Evolutionary conservation across 2,329 filamentous ascomycete species (phyloP).

Genomic region (Colletotrichum sojae): DNA sequence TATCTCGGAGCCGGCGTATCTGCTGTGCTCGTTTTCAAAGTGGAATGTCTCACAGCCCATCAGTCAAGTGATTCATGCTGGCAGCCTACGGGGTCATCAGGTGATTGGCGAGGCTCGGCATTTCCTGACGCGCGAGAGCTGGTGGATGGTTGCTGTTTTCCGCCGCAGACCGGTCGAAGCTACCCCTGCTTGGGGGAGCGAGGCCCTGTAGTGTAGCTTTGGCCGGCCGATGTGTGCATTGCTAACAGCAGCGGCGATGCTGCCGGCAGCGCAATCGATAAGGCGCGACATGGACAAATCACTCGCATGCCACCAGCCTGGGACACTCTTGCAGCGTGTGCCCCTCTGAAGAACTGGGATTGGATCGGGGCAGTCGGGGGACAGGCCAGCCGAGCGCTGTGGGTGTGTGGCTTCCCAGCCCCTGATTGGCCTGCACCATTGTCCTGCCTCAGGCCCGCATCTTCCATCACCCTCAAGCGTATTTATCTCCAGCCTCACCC

Average conservation of each 20-base stretch:
- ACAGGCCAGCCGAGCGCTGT: slow-evolving; percentile 17
- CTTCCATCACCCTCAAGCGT: slow-evolving; percentile 41
- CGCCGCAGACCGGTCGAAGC: slow-evolving; percentile 20
- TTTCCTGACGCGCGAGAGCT: slow-evolving; percentile 24
- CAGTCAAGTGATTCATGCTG: slow-evolving; percentile 42
- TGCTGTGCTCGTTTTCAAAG: slow-evolving; percentile 24
- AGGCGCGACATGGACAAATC: slow-evolving; percentile 13
- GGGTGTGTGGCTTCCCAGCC: slow-evolving; percentile 31
- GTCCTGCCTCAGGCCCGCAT: slow-evolving; percentile 39
- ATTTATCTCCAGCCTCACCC: slow-evolving; percentile 55
- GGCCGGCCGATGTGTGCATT: slow-evolving; percentile 4
- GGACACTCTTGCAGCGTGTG: slow-evolving; percentile 32
- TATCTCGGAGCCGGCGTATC: slow-evolving; percentile 23
- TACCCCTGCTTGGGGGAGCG: slow-evolving; percentile 18
- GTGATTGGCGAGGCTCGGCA: slow-evolving; percentile 41
- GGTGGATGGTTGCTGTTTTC: slow-evolving; percentile 20
- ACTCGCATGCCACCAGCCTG: slow-evolving; percentile 11
- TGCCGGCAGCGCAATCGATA: slow-evolving; percentile 12
- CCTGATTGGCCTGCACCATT: slow-evolving; percentile 27
- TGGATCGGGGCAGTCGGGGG: slow-evolving; percentile 40
- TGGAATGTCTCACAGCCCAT: slow-evolving; percentile 41
- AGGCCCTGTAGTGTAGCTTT: neutral
- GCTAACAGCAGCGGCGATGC: neutral
- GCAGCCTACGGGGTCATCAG: slow-evolving; percentile 38
- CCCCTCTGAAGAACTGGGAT: slow-evolving; percentile 37